These are phyloP conservation scores for Cordyceps militaris DNA, from an alignment of 2,329 filamentous ascomycete genomes.

Conservation along the genomic window DNA sequence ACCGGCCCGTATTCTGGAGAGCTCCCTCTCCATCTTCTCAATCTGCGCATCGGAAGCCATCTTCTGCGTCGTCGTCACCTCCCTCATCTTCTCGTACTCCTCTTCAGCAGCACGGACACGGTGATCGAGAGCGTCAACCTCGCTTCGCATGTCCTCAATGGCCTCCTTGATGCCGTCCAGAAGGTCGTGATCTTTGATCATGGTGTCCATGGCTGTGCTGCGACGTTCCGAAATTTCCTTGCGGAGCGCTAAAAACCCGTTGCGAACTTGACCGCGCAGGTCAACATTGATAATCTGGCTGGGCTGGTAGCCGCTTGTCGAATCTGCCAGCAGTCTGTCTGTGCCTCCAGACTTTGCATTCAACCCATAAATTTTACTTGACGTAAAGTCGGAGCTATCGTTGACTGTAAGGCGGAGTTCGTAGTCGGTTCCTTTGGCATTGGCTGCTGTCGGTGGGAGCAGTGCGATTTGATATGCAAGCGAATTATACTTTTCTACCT, in stretches of 20 bases:
- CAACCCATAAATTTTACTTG: slow-evolving; percentile 47
- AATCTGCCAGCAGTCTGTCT: slow-evolving; percentile 75
- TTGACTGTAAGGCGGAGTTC: slow-evolving; percentile 81
- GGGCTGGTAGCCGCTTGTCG: slow-evolving; percentile 81
- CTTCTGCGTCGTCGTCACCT: slow-evolving; percentile 78
- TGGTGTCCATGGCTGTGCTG: slow-evolving; percentile 73
- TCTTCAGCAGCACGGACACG: slow-evolving; percentile 81
- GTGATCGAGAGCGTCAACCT: slow-evolving; percentile 88
- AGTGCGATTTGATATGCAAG: slow-evolving; percentile 89
- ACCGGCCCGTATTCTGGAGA: slow-evolving; percentile 83
- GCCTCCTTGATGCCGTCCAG: slow-evolving; percentile 93
- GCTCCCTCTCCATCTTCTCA: slow-evolving; percentile 96
- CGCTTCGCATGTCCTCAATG: slow-evolving; percentile 88
- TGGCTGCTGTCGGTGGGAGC: slow-evolving; percentile 75
- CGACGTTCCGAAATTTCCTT: slow-evolving; percentile 91
- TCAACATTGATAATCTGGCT: slow-evolving; percentile 85
- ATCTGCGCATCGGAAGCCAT: slow-evolving; percentile 87
- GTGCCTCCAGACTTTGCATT: slow-evolving; percentile 34
- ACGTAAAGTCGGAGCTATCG: slow-evolving; percentile 68
- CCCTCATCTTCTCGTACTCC: slow-evolving; percentile 89
- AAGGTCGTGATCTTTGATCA: slow-evolving; percentile 91
- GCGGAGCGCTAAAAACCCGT: slow-evolving; percentile 66
- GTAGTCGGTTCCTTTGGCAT: slow-evolving; percentile 78
- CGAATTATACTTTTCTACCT: slow-evolving; percentile 88
- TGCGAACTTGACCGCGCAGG: slow-evolving; percentile 74